Base-by-base conservation (phyloP, 2,329 filamentous ascomycete genomes). In the Colletotrichum orbiculare region DNA sequence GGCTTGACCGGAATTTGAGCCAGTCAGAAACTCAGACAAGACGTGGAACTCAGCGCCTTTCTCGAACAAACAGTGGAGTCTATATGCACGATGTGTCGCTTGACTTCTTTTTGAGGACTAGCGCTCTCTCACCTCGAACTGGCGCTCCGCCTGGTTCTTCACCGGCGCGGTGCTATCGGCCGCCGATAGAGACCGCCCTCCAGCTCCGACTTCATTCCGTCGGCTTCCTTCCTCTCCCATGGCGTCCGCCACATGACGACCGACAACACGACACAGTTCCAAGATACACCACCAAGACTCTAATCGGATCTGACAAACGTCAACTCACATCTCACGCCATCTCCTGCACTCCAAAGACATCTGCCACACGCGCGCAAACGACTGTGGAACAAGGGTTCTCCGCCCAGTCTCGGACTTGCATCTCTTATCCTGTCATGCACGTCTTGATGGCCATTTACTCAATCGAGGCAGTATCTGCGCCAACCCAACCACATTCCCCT, bases 21-120 rank as follows among this genome's bases (percentile, higher is more conserved):
- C 37, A 58, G 42, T 58, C 46, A 37, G 39, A 13, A 2, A 37
- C 33, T 13, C 7, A 34, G 3, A 13, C 12, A 34, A 15, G 12
- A 34, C 15, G 2, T 48, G 48, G 37, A 46, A 25, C 48, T 42
- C 15, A 38, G 54, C 54, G 48, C 17, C 61, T 13, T 34, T 49
- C 33, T 50, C 39, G 34, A 38, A 33, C 6, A 37, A 37, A 52
- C 0, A 35, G n/a, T 34, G 57, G 61, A 8, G 9, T 2, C 1
- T 0, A 0, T 11, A 61, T 64, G 62, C 62, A 52, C 57, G 41
- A 47, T 34, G 55, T 76, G 74, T 66, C 68, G 62, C 74, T 74
- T 71, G 73, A 71, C 71, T 78, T 67, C 76, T 71, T 11, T 2
- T 67, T 71, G 42, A 2, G 66, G 75, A 35, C 59, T 78, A 78